Evolutionary conservation across 192 early-diverging fungal species (phyloP).

Genomic region (Rhizophlyctis rosea): DNA sequence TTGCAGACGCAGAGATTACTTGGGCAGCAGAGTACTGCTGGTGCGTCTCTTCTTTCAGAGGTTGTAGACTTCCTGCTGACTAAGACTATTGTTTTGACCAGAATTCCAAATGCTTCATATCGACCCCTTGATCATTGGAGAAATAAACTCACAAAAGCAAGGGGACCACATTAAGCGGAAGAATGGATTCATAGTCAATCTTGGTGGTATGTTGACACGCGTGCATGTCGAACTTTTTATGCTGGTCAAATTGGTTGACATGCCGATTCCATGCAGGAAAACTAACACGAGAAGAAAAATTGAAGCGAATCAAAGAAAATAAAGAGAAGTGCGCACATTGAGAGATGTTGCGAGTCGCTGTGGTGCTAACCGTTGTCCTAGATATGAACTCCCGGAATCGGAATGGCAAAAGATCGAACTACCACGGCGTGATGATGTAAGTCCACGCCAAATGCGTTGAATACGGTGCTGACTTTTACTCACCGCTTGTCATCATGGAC

Average conservation of each 20-base stretch:
- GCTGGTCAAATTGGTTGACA: not conserved
- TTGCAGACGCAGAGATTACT: constrained; percentile 91
- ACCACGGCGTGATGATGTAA: constrained; percentile 68
- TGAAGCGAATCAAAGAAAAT: constrained; percentile 63
- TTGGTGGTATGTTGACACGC: constrained; percentile 47
- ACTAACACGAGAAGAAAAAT: constrained; percentile 70
- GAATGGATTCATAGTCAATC: constrained; percentile 93
- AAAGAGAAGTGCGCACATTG: constrained; percentile 58
- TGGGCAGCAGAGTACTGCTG: constrained; percentile 92
- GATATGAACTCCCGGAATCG: constrained; percentile 66
- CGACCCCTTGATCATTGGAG: constrained; percentile 82
- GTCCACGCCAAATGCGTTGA: constrained; percentile 4
- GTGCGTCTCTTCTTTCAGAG: no score
- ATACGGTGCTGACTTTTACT: constrained; percentile 1
- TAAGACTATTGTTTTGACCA: constrained; percentile 23
- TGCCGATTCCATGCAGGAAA: constrained; percentile 44
- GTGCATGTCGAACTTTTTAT: not conserved
- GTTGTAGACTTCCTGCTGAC: no score
- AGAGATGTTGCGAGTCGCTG: not conserved
- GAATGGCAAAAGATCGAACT: constrained; percentile 72
- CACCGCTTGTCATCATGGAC: not conserved
- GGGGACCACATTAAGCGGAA: constrained; percentile 85
- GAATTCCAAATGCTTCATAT: constrained; percentile 94
- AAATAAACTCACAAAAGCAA: constrained; percentile 77
- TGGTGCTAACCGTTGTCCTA: constrained; percentile 13